Evolutionary conservation across 129 eudicot genomes (phyloP).

Genomic region (Rutidosis leptorrhynchoides): DNA sequence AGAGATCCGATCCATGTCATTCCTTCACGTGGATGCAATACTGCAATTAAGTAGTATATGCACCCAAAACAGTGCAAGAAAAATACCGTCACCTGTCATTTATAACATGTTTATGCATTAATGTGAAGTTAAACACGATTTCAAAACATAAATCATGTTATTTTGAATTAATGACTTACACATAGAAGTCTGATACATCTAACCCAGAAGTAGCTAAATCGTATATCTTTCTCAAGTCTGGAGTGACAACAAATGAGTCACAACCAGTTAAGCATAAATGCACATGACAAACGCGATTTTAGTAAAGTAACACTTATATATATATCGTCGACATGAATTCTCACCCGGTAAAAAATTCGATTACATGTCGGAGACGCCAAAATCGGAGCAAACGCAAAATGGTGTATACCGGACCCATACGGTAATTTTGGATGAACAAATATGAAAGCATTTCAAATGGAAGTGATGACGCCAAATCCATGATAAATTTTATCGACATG

Average conservation of each 20-base stretch:
- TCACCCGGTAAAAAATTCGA: slow-evolving; percentile 70
- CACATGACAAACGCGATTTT: no score
- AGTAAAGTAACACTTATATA: no score
- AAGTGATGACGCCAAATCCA: slow-evolving; percentile 88
- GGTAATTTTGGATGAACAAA: slow-evolving; percentile 57
- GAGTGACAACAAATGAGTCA: neutral
- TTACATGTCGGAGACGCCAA: slow-evolving; percentile 89
- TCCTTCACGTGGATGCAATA: slow-evolving; percentile 68
- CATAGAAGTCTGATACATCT: slow-evolving; percentile 79
- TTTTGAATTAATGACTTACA: slow-evolving; percentile 43
- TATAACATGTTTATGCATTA: neutral
- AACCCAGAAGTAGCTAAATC: slow-evolving; percentile 86
- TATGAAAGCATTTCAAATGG: slow-evolving; percentile 62
- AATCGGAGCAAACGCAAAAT: slow-evolving; percentile 71
- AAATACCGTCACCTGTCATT: slow-evolving; percentile 68
- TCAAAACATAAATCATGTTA: neutral
- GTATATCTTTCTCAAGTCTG: slow-evolving; percentile 88
- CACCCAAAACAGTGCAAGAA: slow-evolving; percentile 93
- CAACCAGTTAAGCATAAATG: no score
- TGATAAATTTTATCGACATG: slow-evolving; percentile 73
- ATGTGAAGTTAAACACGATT: neutral
- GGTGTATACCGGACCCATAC: slow-evolving; percentile 45
- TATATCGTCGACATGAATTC: neutral
- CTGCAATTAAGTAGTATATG: slow-evolving; percentile 72
- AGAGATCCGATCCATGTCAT: slow-evolving; percentile 78